phyloP scores from a whole-genome alignment of 345 rosid species.

The Hibiscus trionum region DNA sequence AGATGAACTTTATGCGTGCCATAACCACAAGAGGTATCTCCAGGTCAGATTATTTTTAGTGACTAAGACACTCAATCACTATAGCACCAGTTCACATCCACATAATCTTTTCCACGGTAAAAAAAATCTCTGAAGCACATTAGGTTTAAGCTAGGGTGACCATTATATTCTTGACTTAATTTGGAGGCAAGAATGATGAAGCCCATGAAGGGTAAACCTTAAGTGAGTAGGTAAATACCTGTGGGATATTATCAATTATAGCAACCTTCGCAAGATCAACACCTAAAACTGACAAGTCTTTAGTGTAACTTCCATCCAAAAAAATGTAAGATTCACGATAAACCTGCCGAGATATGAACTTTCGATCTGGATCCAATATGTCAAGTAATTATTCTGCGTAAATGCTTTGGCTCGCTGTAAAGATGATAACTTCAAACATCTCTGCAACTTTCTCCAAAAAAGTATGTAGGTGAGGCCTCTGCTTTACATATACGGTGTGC shows the following conservation, averaged over 20 bases:
- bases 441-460: conserved; percentile 89
- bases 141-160: background rate
- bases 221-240: conserved; percentile 44
- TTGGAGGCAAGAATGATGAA: conserved; percentile 1
- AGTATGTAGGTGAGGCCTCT: conserved; percentile 71
- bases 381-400: conserved; percentile 81
- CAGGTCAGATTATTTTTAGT: conserved; percentile 5
- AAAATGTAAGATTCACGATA: conserved; percentile 89
- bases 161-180: background rate
- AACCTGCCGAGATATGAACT: conserved; percentile 62
- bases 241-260: conserved; percentile 90
- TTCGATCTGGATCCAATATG: conserved; percentile 66
- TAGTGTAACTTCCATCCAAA: conserved; percentile 81
- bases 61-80: background rate
- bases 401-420: conserved; percentile 95
- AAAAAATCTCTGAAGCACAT: background rate
- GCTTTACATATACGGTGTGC: conserved; percentile 72
- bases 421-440: conserved; percentile 72
- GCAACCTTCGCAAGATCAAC: conserved; percentile 94
- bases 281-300: conserved; percentile 88
- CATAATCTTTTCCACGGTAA: background rate
- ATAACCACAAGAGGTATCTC: background rate
- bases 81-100: background rate
- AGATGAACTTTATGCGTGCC: background rate
- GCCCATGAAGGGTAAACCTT: background rate